Conservation (phyloP, 306 rosid genomes). For the Cucumis melo region DNA sequence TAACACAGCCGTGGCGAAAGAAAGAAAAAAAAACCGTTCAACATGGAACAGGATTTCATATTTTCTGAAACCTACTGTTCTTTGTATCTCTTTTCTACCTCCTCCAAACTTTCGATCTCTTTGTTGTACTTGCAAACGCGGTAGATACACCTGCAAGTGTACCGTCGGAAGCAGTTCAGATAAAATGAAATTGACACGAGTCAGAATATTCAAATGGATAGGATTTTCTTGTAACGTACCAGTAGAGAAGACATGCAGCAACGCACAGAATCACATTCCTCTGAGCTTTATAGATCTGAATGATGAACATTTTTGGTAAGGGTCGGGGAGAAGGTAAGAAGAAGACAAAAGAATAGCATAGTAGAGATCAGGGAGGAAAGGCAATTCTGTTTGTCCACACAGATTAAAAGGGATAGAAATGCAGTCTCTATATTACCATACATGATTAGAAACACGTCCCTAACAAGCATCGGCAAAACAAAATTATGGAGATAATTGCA, state of each 20-base stretch:
- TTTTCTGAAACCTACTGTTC: constrained; percentile 26
- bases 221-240: constrained; percentile 29
- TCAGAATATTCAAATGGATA: neutral
- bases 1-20: neutral
- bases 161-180: constrained; percentile 6
- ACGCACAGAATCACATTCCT: constrained; percentile 74
- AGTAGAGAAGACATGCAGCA: constrained; percentile 67
- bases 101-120: constrained; percentile 71
- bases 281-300: constrained; percentile 88
- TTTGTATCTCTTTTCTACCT: constrained; percentile 77
- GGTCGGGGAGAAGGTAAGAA: neutral
- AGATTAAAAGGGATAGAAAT: neutral
- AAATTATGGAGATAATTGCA: neutral
- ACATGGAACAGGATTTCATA: neutral
- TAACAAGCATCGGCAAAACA: neutral
- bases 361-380: neutral
- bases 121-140: constrained; percentile 65
- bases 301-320: constrained; percentile 13
- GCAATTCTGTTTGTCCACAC: neutral
- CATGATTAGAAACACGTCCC: neutral
- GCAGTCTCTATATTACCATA: neutral
- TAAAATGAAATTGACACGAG: neutral
- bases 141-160: constrained; percentile 48
- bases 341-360: neutral
- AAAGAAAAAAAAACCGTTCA: neutral